Evolutionary conservation across 139 green algal species (phyloP).

Genomic region (Penium margaritaceum): DNA sequence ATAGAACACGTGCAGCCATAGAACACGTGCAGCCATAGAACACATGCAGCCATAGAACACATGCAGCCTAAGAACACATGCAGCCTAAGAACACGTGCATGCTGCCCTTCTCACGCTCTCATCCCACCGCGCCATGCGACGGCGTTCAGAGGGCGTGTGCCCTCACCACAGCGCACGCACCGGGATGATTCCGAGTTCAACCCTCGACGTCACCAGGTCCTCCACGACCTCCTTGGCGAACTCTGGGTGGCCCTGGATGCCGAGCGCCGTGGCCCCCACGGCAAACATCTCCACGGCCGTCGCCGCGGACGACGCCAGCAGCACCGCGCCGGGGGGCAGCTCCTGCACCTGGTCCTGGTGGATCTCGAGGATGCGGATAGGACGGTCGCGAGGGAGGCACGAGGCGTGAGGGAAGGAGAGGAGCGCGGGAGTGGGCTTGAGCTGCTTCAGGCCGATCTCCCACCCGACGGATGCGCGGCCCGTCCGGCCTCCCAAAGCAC

Average conservation of each 20-base stretch:
- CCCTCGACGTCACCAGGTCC: conserved; percentile 22
- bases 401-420: conserved; percentile 12
- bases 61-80: too few relatives aligned
- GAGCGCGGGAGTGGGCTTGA: conserved; percentile 4
- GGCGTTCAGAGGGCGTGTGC: too few relatives aligned
- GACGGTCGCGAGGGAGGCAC: conserved; percentile 1
- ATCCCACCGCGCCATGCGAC: too few relatives aligned
- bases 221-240: conserved; percentile 35
- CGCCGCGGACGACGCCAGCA: conserved; percentile 17
- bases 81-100: too few relatives aligned
- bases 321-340: conserved; percentile 25
- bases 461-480: conserved; percentile 7
- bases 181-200: too few relatives aligned
- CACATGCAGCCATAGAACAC: too few relatives aligned
- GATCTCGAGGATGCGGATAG: conserved; percentile 6
- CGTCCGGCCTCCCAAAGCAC: conserved; percentile 14
- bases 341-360: conserved; percentile 28
- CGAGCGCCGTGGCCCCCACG: conserved; percentile 20
- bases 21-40: too few relatives aligned
- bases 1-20: too few relatives aligned
- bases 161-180: too few relatives aligned
- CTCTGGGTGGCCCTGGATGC: conserved; percentile 41
- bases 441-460: conserved; percentile 15
- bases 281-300: conserved; percentile 40
- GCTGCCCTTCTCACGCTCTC: too few relatives aligned